phyloP scores from a whole-genome alignment of 495 filamentous ascomycete species.

The Sporormia fimetaria region DNA sequence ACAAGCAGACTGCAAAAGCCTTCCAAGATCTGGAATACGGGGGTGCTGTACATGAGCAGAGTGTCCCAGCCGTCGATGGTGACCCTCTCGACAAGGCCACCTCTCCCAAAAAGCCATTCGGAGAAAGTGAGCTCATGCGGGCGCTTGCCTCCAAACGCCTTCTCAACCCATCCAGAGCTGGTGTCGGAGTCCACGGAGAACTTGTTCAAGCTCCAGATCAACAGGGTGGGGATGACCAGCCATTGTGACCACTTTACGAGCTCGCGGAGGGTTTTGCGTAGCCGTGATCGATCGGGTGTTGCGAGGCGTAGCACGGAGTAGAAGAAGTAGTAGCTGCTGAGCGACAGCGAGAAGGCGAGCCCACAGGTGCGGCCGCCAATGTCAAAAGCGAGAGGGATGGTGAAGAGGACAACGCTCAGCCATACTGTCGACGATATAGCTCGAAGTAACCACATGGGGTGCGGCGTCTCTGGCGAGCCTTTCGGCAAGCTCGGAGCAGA shows the following conservation, averaged over 20 bases:
- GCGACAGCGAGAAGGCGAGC: constrained; percentile 77
- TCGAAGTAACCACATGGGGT: constrained; percentile 28
- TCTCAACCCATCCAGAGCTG: constrained; percentile 62
- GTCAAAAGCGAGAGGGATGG: constrained; percentile 91
- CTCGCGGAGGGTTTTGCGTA: constrained; percentile 54
- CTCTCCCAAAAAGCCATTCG: constrained; percentile 75
- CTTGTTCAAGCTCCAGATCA: constrained; percentile 90
- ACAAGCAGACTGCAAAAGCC: constrained; percentile 94
- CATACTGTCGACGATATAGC: constrained; percentile 49
- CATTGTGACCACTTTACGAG: constrained; percentile 66
- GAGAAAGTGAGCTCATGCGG: constrained; percentile 52
- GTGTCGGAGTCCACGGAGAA: constrained; percentile 78
- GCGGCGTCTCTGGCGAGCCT: constrained; percentile 18
- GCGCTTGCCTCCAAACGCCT: constrained; percentile 60
- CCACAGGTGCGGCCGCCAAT: constrained; percentile 91
- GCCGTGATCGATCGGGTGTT: constrained; percentile 67
- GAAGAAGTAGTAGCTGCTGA: constrained; percentile 80
- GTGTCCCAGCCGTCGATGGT: constrained; percentile 84
- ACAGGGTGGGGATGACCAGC: constrained; percentile 64
- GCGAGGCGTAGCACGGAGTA: constrained; percentile 69
- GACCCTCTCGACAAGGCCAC: constrained; percentile 63
- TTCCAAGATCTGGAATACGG: constrained; percentile 85
- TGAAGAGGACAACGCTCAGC: constrained; percentile 77
- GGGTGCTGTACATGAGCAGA: constrained; percentile 82
- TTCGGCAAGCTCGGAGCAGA: constrained; percentile 3